Conservation (phyloP, 2,329 filamentous ascomycete species). For the Polytolypa hystricis region DNA sequence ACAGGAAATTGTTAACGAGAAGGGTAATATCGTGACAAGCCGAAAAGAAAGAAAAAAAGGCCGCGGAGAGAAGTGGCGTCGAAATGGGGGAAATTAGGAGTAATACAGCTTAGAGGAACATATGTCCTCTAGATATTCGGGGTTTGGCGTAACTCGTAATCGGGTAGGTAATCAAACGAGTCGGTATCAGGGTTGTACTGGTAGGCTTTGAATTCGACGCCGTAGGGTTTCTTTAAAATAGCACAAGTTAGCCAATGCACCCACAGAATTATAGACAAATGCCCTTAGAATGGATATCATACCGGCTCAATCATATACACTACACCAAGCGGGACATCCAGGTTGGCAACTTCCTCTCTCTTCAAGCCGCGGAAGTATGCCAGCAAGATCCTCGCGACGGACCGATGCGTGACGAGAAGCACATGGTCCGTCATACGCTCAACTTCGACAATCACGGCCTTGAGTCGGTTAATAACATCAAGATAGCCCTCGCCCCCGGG, state of each 20-base stretch:
- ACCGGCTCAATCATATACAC: constrained; percentile 83
- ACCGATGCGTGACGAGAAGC: constrained; percentile 83
- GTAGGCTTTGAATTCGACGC: constrained; percentile 94
- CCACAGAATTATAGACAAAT: too few species aligned
- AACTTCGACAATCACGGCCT: constrained; percentile 91
- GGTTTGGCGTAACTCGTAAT: constrained; percentile 58
- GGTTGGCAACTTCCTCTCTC: constrained; percentile 80
- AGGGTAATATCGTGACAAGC: neutral
- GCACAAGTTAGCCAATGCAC: constrained; percentile 1
- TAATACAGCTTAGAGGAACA: too few species aligned
- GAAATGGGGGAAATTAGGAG: too few species aligned
- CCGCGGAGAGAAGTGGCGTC: neutral
- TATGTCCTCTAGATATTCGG: constrained; percentile 8
- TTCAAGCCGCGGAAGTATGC: constrained; percentile 94
- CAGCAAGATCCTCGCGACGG: constrained; percentile 81
- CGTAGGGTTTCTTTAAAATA: constrained; percentile 68
- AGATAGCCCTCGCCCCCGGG: constrained; percentile 93
- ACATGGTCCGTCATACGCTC: constrained; percentile 96
- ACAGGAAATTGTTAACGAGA: too few species aligned
- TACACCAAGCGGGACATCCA: constrained; percentile 89
- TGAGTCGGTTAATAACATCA: constrained; percentile 89
- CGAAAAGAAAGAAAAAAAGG: neutral
- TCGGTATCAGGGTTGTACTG: constrained; percentile 67
- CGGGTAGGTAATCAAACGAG: constrained; percentile 76
- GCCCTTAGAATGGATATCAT: constrained; percentile 16